Conservation (phyloP, 768 basidiomycete genomes). For the Hemileccinum rubropunctum region DNA sequence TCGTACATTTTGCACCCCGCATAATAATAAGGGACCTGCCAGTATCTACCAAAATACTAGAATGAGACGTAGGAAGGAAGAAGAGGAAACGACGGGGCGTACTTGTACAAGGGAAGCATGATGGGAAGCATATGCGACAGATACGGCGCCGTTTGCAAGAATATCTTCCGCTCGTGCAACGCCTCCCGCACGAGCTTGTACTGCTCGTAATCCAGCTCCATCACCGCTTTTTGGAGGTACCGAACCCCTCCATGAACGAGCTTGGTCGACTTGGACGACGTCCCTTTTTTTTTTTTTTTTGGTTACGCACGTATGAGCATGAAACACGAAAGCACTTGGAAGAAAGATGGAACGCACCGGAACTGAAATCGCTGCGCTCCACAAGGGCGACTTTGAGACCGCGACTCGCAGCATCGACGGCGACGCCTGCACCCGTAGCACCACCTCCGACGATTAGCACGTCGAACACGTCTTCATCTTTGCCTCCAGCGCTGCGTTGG, state of each 20-base stretch:
- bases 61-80: neutral
- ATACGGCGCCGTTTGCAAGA: constrained; percentile 95
- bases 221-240: constrained; percentile 94
- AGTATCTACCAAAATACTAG: constrained; percentile 52
- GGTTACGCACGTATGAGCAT: no score
- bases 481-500: constrained; percentile 29
- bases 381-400: constrained; percentile 93
- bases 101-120: constrained; percentile 97
- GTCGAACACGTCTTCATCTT: constrained; percentile 61
- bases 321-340: no score
- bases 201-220: constrained; percentile 95
- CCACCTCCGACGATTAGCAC: constrained; percentile 89
- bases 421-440: constrained; percentile 95
- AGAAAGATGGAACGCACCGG: constrained; percentile 53
- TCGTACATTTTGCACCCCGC: constrained; percentile 97
- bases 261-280: constrained; percentile 96
- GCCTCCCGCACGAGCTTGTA: constrained; percentile 97
- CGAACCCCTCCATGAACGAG: constrained; percentile 97
- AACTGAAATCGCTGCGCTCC: constrained; percentile 88
- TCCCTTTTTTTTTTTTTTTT: constrained; percentile 49
- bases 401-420: constrained; percentile 89
- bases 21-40: constrained; percentile 97
- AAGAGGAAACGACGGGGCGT: constrained; percentile 19
- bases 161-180: constrained; percentile 87
- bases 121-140: constrained; percentile 91